These are phyloP conservation scores for Deakozyma indianensis DNA, from an alignment of 805 yeast genomes.

Conservation along the genomic window DNA sequence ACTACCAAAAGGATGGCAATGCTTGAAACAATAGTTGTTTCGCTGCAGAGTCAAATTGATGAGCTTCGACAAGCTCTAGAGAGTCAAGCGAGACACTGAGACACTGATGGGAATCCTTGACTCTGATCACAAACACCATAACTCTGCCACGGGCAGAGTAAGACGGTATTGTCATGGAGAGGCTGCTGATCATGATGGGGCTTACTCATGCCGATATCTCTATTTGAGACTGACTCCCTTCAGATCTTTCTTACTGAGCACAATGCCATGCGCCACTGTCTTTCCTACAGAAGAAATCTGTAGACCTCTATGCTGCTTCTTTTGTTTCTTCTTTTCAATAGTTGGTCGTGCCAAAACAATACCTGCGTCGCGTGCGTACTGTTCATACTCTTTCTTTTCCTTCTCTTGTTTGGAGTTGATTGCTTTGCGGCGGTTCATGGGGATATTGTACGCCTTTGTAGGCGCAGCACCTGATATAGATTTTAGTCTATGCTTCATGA, in stretches of 20 bases:
- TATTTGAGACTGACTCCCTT: background rate
- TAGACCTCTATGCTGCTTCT: constrained; percentile 57
- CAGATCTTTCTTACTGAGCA: background rate
- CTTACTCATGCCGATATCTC: background rate
- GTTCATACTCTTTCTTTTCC: constrained; percentile 37
- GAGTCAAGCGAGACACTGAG: background rate
- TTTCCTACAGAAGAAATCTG: constrained; percentile 27
- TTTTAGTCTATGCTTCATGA: constrained; percentile 16
- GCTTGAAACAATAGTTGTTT: background rate
- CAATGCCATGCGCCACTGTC: background rate
- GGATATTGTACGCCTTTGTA: constrained; percentile 54
- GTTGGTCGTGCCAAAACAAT: constrained; percentile 46
- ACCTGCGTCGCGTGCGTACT: constrained; percentile 80
- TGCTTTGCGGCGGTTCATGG: constrained; percentile 74
- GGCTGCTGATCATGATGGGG: background rate
- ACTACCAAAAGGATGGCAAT: background rate
- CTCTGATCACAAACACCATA: too few species aligned
- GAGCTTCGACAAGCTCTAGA: background rate
- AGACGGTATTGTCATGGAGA: background rate
- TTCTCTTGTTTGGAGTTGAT: constrained; percentile 43
- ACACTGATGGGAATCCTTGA: too few species aligned
- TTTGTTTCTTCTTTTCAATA: constrained; percentile 25
- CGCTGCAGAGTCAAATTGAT: background rate
- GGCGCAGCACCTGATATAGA: constrained; percentile 10
- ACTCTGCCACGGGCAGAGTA: background rate